These are phyloP conservation scores for Orbilia quercus DNA, from an alignment of 2,329 filamentous ascomycete genomes.

Conservation along the genomic window DNA sequence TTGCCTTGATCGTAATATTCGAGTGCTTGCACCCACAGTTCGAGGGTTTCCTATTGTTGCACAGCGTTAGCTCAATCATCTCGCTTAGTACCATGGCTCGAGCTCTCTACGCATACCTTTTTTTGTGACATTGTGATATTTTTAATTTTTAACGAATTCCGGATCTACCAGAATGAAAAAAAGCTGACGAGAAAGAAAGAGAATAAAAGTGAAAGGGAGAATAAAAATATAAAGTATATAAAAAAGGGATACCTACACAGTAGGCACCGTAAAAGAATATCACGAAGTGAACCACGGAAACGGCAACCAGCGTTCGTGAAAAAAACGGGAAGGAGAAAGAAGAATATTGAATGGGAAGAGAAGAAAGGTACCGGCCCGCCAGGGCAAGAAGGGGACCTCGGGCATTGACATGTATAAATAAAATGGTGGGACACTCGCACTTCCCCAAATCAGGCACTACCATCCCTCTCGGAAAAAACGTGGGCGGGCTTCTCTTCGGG, in stretches of 20 bases:
- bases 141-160: slow-evolving; percentile 1
- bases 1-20: slow-evolving; percentile 95
- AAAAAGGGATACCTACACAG: neutral
- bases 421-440: neutral
- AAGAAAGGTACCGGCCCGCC: slow-evolving; percentile 26
- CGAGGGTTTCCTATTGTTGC: slow-evolving; percentile 66
- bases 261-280: neutral
- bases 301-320: neutral
- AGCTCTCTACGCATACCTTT: slow-evolving; percentile 3
- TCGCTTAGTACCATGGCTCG: neutral
- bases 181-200: slow-evolving; percentile 8
- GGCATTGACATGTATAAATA: slow-evolving; percentile 18
- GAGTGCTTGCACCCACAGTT: slow-evolving; percentile 95
- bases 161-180: slow-evolving; percentile 15
- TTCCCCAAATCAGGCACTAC: slow-evolving; percentile 1
- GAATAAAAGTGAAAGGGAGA: neutral
- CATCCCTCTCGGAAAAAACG: neutral
- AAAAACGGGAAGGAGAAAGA: slow-evolving; percentile 7
- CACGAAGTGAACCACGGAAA: slow-evolving; percentile 22
- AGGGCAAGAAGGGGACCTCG: slow-evolving; percentile 15
- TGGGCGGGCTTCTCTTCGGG: neutral
- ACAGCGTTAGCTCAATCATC: slow-evolving; percentile 1
- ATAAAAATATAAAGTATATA: slow-evolving; percentile 6
- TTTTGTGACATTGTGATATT: slow-evolving; percentile 13
- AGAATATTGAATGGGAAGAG: slow-evolving; percentile 2